These are phyloP conservation scores for Phytophthora sp. DNA, from an alignment of 352 stramenopile genomes.

Conservation along the genomic window DNA sequence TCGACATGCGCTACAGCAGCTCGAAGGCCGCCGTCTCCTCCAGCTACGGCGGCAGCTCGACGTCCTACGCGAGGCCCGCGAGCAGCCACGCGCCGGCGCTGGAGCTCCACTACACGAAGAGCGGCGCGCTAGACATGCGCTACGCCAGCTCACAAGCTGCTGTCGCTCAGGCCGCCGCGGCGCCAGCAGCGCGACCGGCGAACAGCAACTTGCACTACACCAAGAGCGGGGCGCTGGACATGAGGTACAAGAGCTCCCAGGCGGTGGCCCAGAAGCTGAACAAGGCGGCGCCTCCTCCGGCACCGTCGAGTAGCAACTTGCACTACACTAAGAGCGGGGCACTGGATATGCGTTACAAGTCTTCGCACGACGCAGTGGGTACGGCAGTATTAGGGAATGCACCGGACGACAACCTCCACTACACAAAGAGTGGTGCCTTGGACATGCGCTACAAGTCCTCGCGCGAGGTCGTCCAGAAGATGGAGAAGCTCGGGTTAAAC, in stretches of 20 bases:
- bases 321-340: constrained; percentile 30
- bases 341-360: constrained; percentile 38
- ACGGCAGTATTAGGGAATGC: no score
- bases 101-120: constrained; percentile 32
- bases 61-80: background rate
- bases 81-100: constrained; percentile 5
- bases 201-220: constrained; percentile 29
- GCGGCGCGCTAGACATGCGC: constrained; percentile 26
- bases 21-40: constrained; percentile 8
- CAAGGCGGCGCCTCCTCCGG: constrained; percentile 4
- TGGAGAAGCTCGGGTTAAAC: constrained; percentile 26
- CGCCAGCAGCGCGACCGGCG: background rate
- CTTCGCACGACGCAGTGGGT: constrained; percentile 23
- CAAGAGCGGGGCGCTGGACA: constrained; percentile 27
- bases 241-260: constrained; percentile 32
- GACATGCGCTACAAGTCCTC: constrained; percentile 41
- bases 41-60: background rate
- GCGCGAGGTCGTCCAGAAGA: constrained; percentile 18
- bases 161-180: constrained; percentile 1
- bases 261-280: constrained; percentile 12
- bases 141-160: constrained; percentile 25
- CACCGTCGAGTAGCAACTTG: constrained; percentile 2
- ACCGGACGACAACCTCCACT: no score
- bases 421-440: constrained; percentile 22
- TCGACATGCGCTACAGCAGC: constrained; percentile 36